Base-by-base conservation (phyloP, 2,329 filamentous ascomycete species). In the Apiospora aurea region DNA sequence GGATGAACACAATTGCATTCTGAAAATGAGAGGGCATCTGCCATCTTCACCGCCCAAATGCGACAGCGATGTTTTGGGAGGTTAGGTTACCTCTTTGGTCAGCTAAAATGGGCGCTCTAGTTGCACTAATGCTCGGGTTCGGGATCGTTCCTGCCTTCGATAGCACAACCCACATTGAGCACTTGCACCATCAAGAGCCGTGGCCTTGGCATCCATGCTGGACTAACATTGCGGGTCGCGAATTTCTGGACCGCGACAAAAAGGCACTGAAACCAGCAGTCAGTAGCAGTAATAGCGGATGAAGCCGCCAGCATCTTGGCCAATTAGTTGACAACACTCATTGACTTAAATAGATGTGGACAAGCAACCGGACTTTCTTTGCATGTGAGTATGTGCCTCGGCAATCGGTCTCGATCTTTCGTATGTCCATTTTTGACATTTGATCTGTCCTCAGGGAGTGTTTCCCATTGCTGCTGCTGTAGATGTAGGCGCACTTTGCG, bases 131-230 rank as follows among this genome's bases (percentile, higher is more conserved):
- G 34, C 18, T 64, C 57, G 57, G 34, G 29, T 64, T 64, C 34
- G 57, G 57, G 8, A 41, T 64, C 57, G 57, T 64, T 64, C 57
- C 57, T 41, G 34, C 29, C 53, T 4, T 18, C 14, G 6, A 34
- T 6, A 57, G 49, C 26, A 34, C 14, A 34, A 11, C 51, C 26
- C 14, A 34, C 26, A 8, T n/a, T 16, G 5, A 34, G 34, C 34
- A 38, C 51, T 57, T 34, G 8, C n/a, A n/a, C 2, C 10, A 38
- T 24, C 49, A 26, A n/a, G 14, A 34, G 6, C 7, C 11, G 1
- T 61, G 29, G 29, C 29, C 53, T 64, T 64, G 57, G 53, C 53
- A n/a, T 61, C 29, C 18, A 61, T 61, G 53, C 53, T 61, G 53
- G 29, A 57, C 21, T 49, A 21, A 24, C 53, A 18, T 13, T n/a